phyloP scores from a whole-genome alignment of 1,139 yeast genomes.

The Kodamaea derodonti region DNA sequence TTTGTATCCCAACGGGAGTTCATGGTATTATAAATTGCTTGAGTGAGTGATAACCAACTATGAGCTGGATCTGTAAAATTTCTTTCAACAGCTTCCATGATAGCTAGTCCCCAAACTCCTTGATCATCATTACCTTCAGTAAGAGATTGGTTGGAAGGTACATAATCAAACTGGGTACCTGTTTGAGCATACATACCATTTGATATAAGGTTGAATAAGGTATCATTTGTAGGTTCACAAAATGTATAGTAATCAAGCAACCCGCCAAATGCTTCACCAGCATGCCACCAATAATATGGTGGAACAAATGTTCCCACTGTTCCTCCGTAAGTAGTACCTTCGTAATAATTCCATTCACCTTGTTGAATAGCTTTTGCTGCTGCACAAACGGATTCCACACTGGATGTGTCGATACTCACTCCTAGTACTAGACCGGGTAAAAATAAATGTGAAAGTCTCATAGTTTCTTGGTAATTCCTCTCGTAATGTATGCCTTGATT shows the following conservation, averaged over 20 bases:
- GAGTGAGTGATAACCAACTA: conserved; percentile 7
- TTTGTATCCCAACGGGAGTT: conserved; percentile 8
- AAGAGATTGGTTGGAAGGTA: conserved; percentile 9
- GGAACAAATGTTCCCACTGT: conserved; percentile 13
- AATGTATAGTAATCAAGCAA: conserved; percentile 15
- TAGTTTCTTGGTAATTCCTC: neutral
- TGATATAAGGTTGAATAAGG: conserved; percentile 10
- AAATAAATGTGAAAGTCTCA: neutral
- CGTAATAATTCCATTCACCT: conserved; percentile 15
- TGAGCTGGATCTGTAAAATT: conserved; percentile 6
- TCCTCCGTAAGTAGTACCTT: conserved; percentile 13
- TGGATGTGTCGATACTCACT: conserved; percentile 1
- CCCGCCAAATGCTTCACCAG: conserved; percentile 16
- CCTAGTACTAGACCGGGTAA: neutral
- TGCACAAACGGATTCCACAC: conserved; percentile 9
- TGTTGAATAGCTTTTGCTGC: conserved; percentile 10
- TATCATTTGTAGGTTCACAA: conserved; percentile 12
- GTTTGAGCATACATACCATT: conserved; percentile 14
- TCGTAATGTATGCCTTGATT: too few species aligned
- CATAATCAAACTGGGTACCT: conserved; percentile 12
- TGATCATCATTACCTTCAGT: conserved; percentile 10
- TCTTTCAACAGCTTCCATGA: conserved; percentile 8
- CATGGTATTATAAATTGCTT: conserved; percentile 7
- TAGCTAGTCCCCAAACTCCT: conserved; percentile 9
- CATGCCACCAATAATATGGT: conserved; percentile 19